These are phyloP conservation scores for Neonectria hederae DNA, from an alignment of 2,329 filamentous ascomycete genomes.

Conservation along the genomic window DNA sequence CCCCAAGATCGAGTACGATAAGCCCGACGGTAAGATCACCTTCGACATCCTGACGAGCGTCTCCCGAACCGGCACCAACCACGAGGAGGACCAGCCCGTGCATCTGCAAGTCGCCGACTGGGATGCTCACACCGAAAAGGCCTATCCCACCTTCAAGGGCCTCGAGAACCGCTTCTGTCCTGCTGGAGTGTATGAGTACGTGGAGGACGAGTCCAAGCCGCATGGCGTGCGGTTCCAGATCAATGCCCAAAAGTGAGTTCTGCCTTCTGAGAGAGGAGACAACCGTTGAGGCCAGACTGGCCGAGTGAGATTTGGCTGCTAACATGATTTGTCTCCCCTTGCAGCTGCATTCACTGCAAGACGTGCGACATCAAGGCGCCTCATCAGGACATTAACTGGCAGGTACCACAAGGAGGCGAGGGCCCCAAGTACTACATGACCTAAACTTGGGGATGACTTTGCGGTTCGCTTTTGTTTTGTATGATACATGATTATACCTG, in stretches of 20 bases:
- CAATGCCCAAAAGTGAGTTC: conserved; percentile 91
- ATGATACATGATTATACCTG: conserved; percentile 41
- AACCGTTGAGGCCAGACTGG: neutral
- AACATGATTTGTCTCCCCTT: conserved; percentile 9
- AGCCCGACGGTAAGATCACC: conserved; percentile 92
- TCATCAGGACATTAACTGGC: conserved; percentile 96
- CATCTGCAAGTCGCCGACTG: conserved; percentile 95
- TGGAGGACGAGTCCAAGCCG: conserved; percentile 88
- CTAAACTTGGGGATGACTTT: conserved; percentile 39
- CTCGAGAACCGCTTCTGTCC: conserved; percentile 97
- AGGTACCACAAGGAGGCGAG: conserved; percentile 91
- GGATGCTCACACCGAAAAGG: conserved; percentile 85
- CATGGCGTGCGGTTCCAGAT: conserved; percentile 96
- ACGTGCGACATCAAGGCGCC: conserved; percentile 99
- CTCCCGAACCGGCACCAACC: conserved; percentile 94
- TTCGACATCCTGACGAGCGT: conserved; percentile 98
- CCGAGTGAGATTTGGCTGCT: conserved; percentile 14
- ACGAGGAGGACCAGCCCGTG: conserved; percentile 97
- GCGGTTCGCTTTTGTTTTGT: conserved; percentile 34
- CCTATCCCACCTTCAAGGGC: conserved; percentile 89
- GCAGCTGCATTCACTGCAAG: conserved; percentile 98
- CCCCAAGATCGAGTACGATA: conserved; percentile 93
- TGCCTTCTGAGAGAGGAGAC: neutral
- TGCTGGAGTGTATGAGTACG: conserved; percentile 96
- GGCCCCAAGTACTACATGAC: conserved; percentile 78